Evolutionary conservation across 2,329 filamentous ascomycete species (phyloP), one percentile per base, ranked within the genome.

Genomic region (Pestalotiopsis sp.): DNA sequence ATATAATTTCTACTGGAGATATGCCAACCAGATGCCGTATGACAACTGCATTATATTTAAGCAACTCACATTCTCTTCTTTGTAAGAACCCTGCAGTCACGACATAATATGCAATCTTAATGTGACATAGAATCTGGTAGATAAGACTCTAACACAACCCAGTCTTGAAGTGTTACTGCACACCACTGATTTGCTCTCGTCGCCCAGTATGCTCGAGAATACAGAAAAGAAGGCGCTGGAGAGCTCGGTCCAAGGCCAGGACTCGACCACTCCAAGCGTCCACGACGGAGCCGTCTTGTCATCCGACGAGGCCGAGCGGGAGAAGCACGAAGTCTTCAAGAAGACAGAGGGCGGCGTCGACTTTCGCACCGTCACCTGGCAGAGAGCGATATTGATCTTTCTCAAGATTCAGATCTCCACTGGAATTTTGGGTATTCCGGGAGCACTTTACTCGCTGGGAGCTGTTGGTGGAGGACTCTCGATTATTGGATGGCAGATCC

Each of bases 311-410:
- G 66, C 60, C 25, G 70, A 71, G 39, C 67, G 69, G 23, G 72
- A 73, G 68, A 71, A 70, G 45, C 70, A 75, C 64, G 85, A 87
- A 71, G 81, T 88, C 39, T 88, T 87, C 80, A 82, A 84, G 69
- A 81, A 78, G 69, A 79, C 78, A 2, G 80, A 81, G 56, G 82
- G 81, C 52, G 81, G 82, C n/a, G 84, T 87, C 59, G 79, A 88
- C 65, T 88, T 88, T 70, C 80, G 86, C 27, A 87, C 84, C 1
- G 85, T 88, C 14, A 80, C 80, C 67, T 88, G 86, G 86, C 79
- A 83, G 17, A 80, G 83, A 23, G 84, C 85, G 2, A 77, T 83
- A 3, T 79, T 86, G 25, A 87, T 88, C 70, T 86, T 88, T 68
- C 74, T 87, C 25, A 88, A 87, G 76, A 77, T 80, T 52, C 73